Evolutionary conservation across 2,329 filamentous ascomycete genomes (phyloP).

Genomic region (Cladosporium phlei): DNA sequence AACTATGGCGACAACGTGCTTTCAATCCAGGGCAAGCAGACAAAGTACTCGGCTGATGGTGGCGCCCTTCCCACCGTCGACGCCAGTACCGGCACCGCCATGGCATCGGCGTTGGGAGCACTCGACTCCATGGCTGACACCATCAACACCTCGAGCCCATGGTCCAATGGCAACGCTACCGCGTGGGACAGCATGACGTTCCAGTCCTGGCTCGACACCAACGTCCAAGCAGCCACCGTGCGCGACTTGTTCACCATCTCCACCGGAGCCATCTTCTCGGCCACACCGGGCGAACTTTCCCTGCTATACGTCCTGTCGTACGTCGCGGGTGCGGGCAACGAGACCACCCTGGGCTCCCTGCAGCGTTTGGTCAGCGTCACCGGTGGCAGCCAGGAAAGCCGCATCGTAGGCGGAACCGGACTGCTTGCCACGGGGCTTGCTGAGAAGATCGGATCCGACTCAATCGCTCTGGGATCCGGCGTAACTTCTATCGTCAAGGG

Average conservation of each 20-base stretch:
- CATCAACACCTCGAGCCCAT: neutral
- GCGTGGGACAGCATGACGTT: conserved; percentile 14
- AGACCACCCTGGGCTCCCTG: conserved; percentile 14
- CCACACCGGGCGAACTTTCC: conserved; percentile 14
- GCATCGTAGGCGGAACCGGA: conserved; percentile 15
- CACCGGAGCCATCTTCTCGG: conserved; percentile 14
- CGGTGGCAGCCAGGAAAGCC: conserved; percentile 14
- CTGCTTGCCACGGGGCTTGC: conserved; percentile 16
- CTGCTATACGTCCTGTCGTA: conserved; percentile 18
- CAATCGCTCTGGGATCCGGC: conserved; percentile 3
- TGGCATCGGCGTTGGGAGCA: neutral
- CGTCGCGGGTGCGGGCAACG: conserved; percentile 18
- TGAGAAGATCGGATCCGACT: conserved; percentile 10
- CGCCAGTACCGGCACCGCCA: neutral
- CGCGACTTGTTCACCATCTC: neutral
- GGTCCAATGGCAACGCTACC: neutral
- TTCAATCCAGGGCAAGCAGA: neutral
- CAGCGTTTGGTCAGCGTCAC: conserved; percentile 13
- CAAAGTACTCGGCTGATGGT: conserved; percentile 5
- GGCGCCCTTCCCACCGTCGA: neutral
- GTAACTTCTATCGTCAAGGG: neutral
- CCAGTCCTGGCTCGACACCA: neutral
- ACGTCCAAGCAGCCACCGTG: neutral
- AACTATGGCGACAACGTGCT: conserved; percentile 15
- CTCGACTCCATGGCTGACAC: neutral